Evolutionary conservation across 148 eudicot species (phyloP).

Genomic region (Simmondsia chinensis): DNA sequence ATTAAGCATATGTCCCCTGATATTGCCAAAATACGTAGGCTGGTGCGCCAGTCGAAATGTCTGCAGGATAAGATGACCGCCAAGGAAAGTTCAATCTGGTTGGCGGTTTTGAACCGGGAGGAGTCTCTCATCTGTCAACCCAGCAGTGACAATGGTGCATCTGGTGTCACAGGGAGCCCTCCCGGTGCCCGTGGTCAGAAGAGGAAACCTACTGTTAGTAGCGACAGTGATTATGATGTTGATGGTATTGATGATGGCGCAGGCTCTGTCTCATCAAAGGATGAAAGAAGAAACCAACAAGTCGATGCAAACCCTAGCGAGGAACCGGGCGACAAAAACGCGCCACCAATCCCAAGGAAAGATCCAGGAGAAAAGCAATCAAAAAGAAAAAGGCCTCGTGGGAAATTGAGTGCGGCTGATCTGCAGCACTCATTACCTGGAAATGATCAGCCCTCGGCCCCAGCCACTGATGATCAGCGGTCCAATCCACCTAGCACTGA

Average conservation of each 20-base stretch:
- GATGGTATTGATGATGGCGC: conserved; percentile 57
- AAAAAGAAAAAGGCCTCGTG: conserved; percentile 32
- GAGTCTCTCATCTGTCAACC: conserved; percentile 53
- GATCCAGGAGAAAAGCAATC: conserved; percentile 16
- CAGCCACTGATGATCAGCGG: conserved; percentile 18
- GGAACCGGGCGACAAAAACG: conserved; percentile 4
- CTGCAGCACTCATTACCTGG: conserved; percentile 5
- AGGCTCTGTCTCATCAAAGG: conserved; percentile 67
- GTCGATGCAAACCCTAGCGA: conserved; percentile 26
- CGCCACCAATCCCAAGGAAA: conserved; percentile 16
- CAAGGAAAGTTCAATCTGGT: conserved; percentile 93
- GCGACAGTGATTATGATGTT: conserved; percentile 88
- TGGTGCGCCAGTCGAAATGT: conserved; percentile 78
- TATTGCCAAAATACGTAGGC: conserved; percentile 73
- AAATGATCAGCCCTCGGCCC: conserved; percentile 5
- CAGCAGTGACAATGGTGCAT: conserved; percentile 61
- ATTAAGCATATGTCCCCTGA: conserved; percentile 97
- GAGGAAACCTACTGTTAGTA: conserved; percentile 47
- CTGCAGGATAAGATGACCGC: conserved; percentile 98
- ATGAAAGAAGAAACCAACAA: conserved; percentile 32
- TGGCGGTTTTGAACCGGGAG: conserved; percentile 72
- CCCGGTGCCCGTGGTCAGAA: conserved; percentile 35
- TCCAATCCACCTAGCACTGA: conserved; percentile 7
- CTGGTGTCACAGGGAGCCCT: conserved; percentile 51
- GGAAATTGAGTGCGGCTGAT: conserved; percentile 18